These are phyloP conservation scores for Saccharomyces hybrid DNA, from an alignment of 1,139 yeast species.

Conservation along the genomic window DNA sequence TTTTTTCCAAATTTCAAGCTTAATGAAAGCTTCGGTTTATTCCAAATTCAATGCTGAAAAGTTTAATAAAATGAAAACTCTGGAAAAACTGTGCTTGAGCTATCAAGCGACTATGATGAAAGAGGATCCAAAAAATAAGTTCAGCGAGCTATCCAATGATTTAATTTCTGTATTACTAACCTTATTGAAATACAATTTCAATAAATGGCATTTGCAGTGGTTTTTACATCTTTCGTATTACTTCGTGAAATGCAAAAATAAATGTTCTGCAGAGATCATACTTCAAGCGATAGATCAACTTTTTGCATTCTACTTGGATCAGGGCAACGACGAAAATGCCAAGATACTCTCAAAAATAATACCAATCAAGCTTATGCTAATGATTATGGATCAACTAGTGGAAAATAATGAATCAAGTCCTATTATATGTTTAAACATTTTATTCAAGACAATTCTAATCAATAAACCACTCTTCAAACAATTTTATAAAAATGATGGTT, in stretches of 20 bases:
- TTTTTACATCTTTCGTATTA: conserved; percentile 39
- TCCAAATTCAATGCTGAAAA: conserved; percentile 44
- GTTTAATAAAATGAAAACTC: conserved; percentile 45
- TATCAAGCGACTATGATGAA: conserved; percentile 13
- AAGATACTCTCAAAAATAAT: conserved; percentile 44
- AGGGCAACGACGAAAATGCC: conserved; percentile 11
- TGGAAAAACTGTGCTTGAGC: conserved; percentile 48
- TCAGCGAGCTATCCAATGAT: conserved; percentile 34
- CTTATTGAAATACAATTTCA: conserved; percentile 36
- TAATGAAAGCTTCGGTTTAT: conserved; percentile 46
- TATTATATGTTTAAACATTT: conserved; percentile 41
- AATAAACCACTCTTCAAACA: conserved; percentile 43
- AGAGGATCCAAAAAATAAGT: conserved; percentile 35
- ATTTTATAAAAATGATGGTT: conserved; percentile 50
- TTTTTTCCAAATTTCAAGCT: conserved; percentile 48
- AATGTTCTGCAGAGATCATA: conserved; percentile 13
- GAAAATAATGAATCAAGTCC: conserved; percentile 35
- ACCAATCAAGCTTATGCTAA: conserved; percentile 59
- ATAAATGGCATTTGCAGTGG: conserved; percentile 36
- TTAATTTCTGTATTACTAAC: conserved; percentile 35
- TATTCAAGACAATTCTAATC: conserved; percentile 44
- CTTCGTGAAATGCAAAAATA: conserved; percentile 30
- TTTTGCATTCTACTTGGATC: conserved; percentile 9
- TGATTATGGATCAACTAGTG: conserved; percentile 40
- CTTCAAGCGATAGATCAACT: conserved; percentile 13